Evolutionary conservation across 768 basidiomycete genomes (phyloP).

Genomic region (Candolleomyces aberdarensis): DNA sequence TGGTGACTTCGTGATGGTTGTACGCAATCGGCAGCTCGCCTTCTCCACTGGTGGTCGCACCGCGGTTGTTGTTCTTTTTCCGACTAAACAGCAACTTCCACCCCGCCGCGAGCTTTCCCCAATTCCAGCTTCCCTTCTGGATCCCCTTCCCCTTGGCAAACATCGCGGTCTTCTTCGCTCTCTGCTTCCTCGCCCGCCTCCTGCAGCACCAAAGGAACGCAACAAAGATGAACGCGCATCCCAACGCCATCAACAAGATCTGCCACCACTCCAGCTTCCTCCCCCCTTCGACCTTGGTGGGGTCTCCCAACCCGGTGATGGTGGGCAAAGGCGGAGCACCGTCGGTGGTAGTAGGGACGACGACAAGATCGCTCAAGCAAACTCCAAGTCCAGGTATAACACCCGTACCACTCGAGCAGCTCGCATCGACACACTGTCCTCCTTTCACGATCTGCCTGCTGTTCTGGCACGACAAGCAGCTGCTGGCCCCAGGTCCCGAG

Average conservation of each 20-base stretch:
- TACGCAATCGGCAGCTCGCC: conserved; percentile 10
- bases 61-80: neutral
- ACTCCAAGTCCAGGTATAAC: conserved; percentile 70
- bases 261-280: conserved; percentile 72
- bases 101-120: conserved; percentile 16
- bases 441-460: conserved; percentile 55
- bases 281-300: conserved; percentile 41
- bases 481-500: conserved; percentile 60
- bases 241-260: conserved; percentile 79
- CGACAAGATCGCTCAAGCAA: conserved; percentile 75
- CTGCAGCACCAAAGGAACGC: conserved; percentile 67
- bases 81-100: conserved; percentile 2
- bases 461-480: conserved; percentile 74
- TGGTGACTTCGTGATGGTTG: conserved; percentile 9
- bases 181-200: conserved; percentile 63
- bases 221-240: conserved; percentile 77
- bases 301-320: conserved; percentile 51
- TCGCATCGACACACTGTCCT: conserved; percentile 63
- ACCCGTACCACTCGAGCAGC: conserved; percentile 48
- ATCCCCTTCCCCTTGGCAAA: conserved; percentile 59
- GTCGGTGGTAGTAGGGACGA: conserved; percentile 45
- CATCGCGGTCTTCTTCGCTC: conserved; percentile 55
- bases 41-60: neutral
- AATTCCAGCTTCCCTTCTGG: conserved; percentile 52
- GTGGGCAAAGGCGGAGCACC: conserved; percentile 49